These are phyloP conservation scores for Asterochloris sp. DNA, from an alignment of 139 green algal species.

Conservation along the genomic window DNA sequence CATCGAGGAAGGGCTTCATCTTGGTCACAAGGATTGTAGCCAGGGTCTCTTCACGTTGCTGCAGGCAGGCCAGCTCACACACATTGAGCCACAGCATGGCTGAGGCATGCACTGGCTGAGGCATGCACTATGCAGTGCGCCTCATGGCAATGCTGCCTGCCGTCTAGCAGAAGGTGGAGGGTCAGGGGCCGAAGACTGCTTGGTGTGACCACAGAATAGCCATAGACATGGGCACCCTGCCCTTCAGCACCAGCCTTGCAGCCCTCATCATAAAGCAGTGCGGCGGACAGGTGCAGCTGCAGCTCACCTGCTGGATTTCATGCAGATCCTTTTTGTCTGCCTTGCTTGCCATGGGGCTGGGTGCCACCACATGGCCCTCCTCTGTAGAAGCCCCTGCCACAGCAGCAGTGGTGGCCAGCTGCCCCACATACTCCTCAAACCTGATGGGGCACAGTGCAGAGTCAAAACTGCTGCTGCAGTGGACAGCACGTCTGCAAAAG, in stretches of 20 bases:
- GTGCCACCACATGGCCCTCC: not conserved
- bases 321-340: slow-evolving; percentile 10
- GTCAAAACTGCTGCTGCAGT: not conserved
- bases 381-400: slow-evolving; percentile 4
- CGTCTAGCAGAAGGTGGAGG: too few species aligned
- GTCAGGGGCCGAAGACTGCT: too few species aligned
- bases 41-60: slow-evolving; percentile 12
- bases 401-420: slow-evolving; percentile 2
- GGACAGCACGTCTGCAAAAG: not conserved
- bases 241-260: too few species aligned
- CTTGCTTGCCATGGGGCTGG: not conserved
- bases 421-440: slow-evolving; percentile 16
- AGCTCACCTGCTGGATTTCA: slow-evolving; percentile 7
- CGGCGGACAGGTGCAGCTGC: not conserved
- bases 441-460: not conserved
- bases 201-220: too few species aligned
- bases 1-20: slow-evolving; percentile 16
- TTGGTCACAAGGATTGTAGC: slow-evolving; percentile 3
- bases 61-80: not conserved
- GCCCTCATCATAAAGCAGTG: not conserved
- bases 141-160: too few species aligned
- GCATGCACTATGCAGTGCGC: too few species aligned
- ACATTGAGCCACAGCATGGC: too few species aligned
- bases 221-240: too few species aligned
- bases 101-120: too few species aligned